Conservation (phyloP, 345 rosid species). For the Gossypium mustelinum region DNA sequence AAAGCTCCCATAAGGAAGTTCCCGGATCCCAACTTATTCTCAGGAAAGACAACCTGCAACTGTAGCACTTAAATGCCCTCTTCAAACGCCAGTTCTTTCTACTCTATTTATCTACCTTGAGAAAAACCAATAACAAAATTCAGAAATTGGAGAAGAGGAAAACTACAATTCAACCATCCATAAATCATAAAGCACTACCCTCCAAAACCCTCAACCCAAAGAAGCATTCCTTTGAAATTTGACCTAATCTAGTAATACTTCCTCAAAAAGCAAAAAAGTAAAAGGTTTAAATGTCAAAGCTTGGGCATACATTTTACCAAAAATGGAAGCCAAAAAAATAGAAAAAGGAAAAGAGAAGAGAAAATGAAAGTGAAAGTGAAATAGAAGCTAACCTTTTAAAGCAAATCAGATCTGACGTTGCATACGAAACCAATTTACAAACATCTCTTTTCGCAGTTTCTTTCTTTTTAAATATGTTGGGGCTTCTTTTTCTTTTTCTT, state of each 20-base stretch:
- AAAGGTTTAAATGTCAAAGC: not conserved
- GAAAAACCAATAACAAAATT: not conserved
- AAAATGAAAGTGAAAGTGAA: not conserved
- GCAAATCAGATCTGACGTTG: not conserved
- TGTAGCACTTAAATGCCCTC: not conserved
- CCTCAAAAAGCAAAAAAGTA: not conserved
- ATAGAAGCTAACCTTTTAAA: slow-evolving; percentile 2
- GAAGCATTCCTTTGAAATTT: not conserved
- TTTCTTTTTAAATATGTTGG: not conserved
- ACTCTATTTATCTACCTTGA: too few relatives aligned
- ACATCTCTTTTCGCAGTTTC: not conserved
- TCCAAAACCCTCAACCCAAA: not conserved
- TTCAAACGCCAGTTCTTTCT: not conserved
- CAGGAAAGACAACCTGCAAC: not conserved
- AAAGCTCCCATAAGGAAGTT: not conserved
- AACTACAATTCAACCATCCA: not conserved
- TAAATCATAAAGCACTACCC: not conserved
- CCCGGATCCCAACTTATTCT: not conserved
- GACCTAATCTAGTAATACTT: not conserved
- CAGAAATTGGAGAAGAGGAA: not conserved
- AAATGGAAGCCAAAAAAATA: not conserved
- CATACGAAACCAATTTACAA: not conserved
- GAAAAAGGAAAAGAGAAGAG: not conserved
- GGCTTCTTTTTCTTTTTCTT: not conserved
- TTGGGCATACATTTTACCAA: not conserved